Percentiles rank a stretch among this genome's conserved stretches.
phyloP scores from a whole-genome alignment of 2,329 filamentous ascomycete genomes.

The Diaporthe sp. region DNA sequence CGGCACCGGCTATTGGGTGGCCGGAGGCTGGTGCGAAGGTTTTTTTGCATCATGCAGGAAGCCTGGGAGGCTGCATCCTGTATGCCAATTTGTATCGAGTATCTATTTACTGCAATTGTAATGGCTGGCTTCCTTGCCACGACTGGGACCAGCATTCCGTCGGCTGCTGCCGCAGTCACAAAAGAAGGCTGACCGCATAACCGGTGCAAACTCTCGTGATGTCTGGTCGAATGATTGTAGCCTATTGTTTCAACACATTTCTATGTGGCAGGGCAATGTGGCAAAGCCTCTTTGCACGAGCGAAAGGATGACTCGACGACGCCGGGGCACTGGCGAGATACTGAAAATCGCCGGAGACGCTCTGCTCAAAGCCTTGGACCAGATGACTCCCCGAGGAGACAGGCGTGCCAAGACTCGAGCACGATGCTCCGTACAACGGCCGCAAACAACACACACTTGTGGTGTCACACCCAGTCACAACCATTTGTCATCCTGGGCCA shows the following conservation, averaged over 20 bases:
- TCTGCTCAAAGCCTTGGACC: background rate
- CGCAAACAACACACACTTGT: background rate
- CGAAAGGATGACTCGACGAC: background rate
- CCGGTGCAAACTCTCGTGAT: background rate
- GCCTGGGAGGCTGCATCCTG: conserved; percentile 17
- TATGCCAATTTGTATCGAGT: conserved; percentile 8
- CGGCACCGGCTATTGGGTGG: conserved; percentile 18
- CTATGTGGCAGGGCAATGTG: background rate
- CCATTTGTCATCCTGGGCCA: conserved; percentile 30
- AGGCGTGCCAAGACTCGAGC: background rate
- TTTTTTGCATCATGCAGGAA: conserved; percentile 1
- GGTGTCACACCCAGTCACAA: background rate
- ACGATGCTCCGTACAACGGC: background rate
- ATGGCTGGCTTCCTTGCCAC: conserved; percentile 20
- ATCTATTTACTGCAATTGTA: conserved; percentile 27
- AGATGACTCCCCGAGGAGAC: conserved; percentile 2
- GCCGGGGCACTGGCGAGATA: conserved; percentile 1
- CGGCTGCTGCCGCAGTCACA: background rate
- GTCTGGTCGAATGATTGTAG: background rate
- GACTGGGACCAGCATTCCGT: conserved; percentile 4
- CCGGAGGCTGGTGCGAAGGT: background rate
- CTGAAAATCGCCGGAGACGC: background rate
- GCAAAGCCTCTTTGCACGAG: background rate
- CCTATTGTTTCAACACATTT: background rate
- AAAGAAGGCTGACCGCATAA: conserved; percentile 8